These are phyloP conservation scores for Yarrowia osloensis DNA, from an alignment of 805 yeast genomes.

Conservation along the genomic window DNA sequence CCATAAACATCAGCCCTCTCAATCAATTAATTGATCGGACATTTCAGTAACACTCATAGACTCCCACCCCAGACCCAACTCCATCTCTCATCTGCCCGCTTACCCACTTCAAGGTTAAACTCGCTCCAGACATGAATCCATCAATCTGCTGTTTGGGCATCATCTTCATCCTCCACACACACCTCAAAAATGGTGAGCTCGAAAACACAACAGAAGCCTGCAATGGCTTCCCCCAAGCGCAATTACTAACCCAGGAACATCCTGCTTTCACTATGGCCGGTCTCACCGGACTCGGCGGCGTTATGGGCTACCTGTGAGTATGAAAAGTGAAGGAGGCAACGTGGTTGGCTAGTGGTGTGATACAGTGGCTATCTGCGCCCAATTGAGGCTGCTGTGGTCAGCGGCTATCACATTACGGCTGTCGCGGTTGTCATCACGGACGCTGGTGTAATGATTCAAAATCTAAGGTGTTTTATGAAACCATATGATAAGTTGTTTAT, in stretches of 20 bases:
- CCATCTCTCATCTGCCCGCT: background rate
- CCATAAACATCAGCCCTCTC: too few relatives aligned
- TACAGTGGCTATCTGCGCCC: background rate
- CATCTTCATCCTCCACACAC: background rate
- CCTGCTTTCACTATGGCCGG: conserved; percentile 72
- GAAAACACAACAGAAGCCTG: background rate
- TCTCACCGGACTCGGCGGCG: conserved; percentile 66
- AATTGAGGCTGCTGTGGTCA: background rate
- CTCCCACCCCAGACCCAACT: too few relatives aligned
- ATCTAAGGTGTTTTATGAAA: background rate
- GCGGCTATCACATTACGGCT: background rate
- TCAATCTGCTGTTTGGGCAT: background rate
- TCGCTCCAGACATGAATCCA: background rate
- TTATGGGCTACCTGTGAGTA: conserved; percentile 60
- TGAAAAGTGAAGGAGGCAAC: background rate
- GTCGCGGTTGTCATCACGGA: background rate
- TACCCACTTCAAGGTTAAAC: background rate
- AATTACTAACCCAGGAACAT: conserved; percentile 55
- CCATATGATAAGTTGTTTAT: background rate
- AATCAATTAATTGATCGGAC: too few relatives aligned
- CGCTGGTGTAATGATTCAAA: background rate
- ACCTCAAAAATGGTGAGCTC: background rate
- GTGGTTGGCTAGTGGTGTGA: background rate
- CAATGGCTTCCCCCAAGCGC: background rate
- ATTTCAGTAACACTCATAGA: too few relatives aligned